phyloP scores from a whole-genome alignment of 2,329 filamentous ascomycete genomes.

The Talaromyces sp. region DNA sequence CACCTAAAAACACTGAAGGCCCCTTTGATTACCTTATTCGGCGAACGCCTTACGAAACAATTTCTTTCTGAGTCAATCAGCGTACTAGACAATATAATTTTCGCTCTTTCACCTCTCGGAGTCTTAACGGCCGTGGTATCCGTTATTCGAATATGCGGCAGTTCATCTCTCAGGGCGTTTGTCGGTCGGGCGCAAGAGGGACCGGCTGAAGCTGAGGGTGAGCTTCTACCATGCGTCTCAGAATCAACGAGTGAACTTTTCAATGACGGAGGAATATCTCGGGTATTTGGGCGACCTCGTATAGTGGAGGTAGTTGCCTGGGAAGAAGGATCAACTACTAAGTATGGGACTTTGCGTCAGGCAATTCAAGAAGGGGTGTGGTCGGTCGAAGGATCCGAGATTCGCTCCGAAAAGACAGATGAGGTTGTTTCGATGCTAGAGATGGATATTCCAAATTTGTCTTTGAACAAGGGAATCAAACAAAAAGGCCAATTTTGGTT shows the following conservation, averaged over 20 bases:
- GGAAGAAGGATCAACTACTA: constrained; percentile 43
- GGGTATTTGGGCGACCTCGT: constrained; percentile 38
- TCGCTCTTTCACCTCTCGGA: constrained; percentile 52
- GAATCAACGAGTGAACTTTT: constrained; percentile 51
- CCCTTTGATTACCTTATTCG: constrained; percentile 47
- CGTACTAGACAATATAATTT: constrained; percentile 48
- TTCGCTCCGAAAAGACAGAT: constrained; percentile 4
- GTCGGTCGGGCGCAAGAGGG: constrained; percentile 52
- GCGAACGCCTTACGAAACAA: constrained; percentile 52
- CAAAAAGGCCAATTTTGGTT: constrained; percentile 33
- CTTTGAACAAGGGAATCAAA: constrained; percentile 40
- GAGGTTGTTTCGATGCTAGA: constrained; percentile 23
- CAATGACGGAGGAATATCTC: constrained; percentile 44
- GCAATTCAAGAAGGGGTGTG: constrained; percentile 28
- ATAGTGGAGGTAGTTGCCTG: constrained; percentile 45
- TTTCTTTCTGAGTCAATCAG: constrained; percentile 50
- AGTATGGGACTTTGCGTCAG: constrained; percentile 31
- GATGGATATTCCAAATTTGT: constrained; percentile 38
- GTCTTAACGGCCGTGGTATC: constrained; percentile 50
- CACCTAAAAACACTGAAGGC: constrained; percentile 26
- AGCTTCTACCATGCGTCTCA: constrained; percentile 53
- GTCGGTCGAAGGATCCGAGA: constrained; percentile 10
- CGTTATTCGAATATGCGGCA: constrained; percentile 51
- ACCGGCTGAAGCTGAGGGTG: constrained; percentile 43
- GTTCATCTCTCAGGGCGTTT: constrained; percentile 46